Percentiles rank a stretch among this genome's conserved stretches.
Evolutionary conservation across 306 rosid species (phyloP).

Genomic region (Quercus parvula): DNA sequence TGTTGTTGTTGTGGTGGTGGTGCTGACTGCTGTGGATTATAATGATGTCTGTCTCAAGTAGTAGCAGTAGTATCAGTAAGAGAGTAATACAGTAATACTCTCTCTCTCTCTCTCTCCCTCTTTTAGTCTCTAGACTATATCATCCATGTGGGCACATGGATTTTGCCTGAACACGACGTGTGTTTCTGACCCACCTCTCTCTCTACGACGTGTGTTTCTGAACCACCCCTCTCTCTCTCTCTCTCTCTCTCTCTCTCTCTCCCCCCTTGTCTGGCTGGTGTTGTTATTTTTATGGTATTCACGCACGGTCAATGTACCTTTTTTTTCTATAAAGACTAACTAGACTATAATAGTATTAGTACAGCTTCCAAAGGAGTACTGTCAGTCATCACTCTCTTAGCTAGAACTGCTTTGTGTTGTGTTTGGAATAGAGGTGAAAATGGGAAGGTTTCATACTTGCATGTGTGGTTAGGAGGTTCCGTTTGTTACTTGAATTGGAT

Average conservation of each 20-base stretch:
- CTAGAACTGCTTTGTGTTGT: no score
- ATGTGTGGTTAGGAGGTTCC: no score
- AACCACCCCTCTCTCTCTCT: conserved; percentile 13
- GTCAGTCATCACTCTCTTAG: background rate
- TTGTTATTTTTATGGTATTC: conserved; percentile 44
- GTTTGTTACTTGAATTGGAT: background rate
- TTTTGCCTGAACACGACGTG: conserved; percentile 85
- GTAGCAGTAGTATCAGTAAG: background rate
- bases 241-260: conserved; percentile 25
- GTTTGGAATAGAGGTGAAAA: background rate
- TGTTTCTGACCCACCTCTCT: conserved; percentile 39
- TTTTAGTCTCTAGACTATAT: conserved; percentile 9
- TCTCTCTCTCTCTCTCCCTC: background rate
- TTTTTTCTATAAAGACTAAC: background rate
- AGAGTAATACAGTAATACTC: background rate
- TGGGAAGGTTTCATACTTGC: background rate
- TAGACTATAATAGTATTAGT: background rate
- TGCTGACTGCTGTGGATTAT: conserved; percentile 17
- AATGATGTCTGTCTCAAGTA: conserved; percentile 38
- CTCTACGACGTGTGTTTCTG: conserved; percentile 20
- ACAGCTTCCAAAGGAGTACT: background rate
- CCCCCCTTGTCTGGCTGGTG: background rate
- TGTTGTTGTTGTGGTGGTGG: background rate
- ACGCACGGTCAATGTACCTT: conserved; percentile 54
- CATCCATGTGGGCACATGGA: conserved; percentile 98